Base-by-base conservation (phyloP, 805 yeast genomes). In the Metschnikowia reukaufii region DNA sequence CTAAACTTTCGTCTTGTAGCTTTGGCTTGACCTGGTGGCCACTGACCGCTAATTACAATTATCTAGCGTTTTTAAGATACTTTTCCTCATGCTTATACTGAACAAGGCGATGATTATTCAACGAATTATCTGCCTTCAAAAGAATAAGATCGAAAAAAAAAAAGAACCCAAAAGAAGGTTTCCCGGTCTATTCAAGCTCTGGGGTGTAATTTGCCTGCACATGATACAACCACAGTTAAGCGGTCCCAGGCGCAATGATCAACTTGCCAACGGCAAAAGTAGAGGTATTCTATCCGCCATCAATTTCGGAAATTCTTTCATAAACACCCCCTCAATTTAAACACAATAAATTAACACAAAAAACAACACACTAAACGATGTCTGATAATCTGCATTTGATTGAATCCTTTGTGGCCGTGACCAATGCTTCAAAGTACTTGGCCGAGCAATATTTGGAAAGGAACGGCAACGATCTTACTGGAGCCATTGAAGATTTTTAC, bases 401-500 rank as follows among this genome's bases (percentile, higher is more conserved):
- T 9, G 69, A 64, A 15, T 67, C 66, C 44, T 73, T 73, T 47
- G 59, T 69, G 21, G 59, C 60, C 19, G 67, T 70, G 38, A 73
- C 77, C 18, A 62, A 55, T 36, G 47, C 74, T 4, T 60, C 74
- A 10, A 50, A 48, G 45, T 58, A 58, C 47, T 54, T 72, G 47
- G 77, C 77, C 1, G 67, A 65, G 50, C 76, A 72, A 50, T 72
- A 67, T 53, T 62, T 73, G 33, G 51, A 56, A 8, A 56, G 74
- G 36, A 70, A 72, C 55, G 56, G 63, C 37, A 55, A 66, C 50
- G 71, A 72, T 51, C 60, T 73, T 47, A 60, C 64, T 37, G 63
- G 58, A 32, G 73, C 77, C 31, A 66, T 73, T 49, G 76, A 72
- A 46, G 77, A 73, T 52, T 73, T 47, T 57, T 71, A 63, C 50